Conservation (phyloP, 352 stramenopile genomes). For the Thraustotheca clavata region DNA sequence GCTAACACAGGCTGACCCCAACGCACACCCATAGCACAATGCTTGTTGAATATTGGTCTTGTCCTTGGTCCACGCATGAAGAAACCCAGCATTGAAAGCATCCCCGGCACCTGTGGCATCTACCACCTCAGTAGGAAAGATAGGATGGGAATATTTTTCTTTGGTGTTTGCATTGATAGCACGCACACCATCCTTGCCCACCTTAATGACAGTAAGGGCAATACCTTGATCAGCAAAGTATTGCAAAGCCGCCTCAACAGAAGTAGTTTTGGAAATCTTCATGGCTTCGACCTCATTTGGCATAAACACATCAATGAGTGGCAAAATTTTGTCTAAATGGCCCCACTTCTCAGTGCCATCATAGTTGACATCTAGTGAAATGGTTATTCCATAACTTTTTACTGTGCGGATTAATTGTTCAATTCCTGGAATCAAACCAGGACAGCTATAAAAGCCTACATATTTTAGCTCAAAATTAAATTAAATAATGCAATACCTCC, state of each 20-base stretch:
- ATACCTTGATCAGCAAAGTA: slow-evolving; percentile 37
- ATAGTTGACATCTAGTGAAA: slow-evolving; percentile 81
- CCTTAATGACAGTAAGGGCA: slow-evolving; percentile 58
- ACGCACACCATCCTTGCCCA: slow-evolving; percentile 48
- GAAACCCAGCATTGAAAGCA: slow-evolving; percentile 80
- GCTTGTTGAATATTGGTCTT: slow-evolving; percentile 36
- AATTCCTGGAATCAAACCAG: slow-evolving; percentile 48
- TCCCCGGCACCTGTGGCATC: slow-evolving; percentile 77
- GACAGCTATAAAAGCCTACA: slow-evolving; percentile 65
- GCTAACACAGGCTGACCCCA: slow-evolving; percentile 9
- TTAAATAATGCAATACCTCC: slow-evolving; percentile 32
- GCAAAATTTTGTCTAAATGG: slow-evolving; percentile 43
- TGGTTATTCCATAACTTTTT: slow-evolving; percentile 51
- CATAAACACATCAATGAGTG: slow-evolving; percentile 72
- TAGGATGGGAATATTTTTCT: slow-evolving; percentile 34
- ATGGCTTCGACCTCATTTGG: slow-evolving; percentile 78
- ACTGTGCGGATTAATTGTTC: slow-evolving; percentile 47
- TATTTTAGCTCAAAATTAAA: not conserved
- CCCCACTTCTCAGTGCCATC: slow-evolving; percentile 56
- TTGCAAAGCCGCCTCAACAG: slow-evolving; percentile 42
- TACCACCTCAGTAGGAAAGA: slow-evolving; percentile 47
- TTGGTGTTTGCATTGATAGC: slow-evolving; percentile 40
- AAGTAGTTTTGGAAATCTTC: slow-evolving; percentile 39
- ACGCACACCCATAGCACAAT: slow-evolving; percentile 52
- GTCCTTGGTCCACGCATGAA: slow-evolving; percentile 55